Conservation (phyloP, 495 filamentous ascomycete genomes). For the Trichocladium uniseriatum region DNA sequence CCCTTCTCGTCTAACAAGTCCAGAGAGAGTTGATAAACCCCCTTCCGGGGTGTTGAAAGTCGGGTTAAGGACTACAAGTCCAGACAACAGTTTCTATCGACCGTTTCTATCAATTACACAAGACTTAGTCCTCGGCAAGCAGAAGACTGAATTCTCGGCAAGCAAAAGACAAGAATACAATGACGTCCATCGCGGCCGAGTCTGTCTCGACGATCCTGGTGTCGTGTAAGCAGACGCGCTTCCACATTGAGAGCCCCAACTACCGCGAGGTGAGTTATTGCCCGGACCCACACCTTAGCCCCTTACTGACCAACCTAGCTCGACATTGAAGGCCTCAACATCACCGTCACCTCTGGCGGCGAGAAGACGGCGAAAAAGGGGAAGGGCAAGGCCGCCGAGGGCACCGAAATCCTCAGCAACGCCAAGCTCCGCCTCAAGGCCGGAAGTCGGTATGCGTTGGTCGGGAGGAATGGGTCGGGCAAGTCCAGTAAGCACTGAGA, state of each 20-base stretch:
- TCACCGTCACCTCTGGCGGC: slow-evolving; percentile 47
- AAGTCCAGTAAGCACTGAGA: slow-evolving; percentile 56
- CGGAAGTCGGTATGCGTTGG: slow-evolving; percentile 60
- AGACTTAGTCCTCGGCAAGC: too few relatives aligned
- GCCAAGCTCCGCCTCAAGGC: slow-evolving; percentile 60
- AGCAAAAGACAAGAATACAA: slow-evolving; percentile 5
- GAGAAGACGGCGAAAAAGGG: slow-evolving; percentile 17
- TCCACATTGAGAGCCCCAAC: slow-evolving; percentile 44
- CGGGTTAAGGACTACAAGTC: too few relatives aligned
- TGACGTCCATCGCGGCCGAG: slow-evolving; percentile 41
- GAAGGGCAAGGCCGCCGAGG: slow-evolving; percentile 47
- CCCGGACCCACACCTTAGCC: too few relatives aligned
- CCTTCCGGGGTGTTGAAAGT: too few relatives aligned
- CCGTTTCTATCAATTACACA: background rate
- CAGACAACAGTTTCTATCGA: too few relatives aligned
- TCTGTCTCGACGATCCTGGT: slow-evolving; percentile 41
- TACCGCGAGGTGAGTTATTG: slow-evolving; percentile 39
- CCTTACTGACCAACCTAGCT: slow-evolving; percentile 36
- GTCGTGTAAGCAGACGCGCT: slow-evolving; percentile 50
- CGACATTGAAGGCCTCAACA: slow-evolving; percentile 57
- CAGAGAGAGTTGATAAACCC: too few relatives aligned
- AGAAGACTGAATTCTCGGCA: background rate
- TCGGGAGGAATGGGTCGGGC: slow-evolving; percentile 70
- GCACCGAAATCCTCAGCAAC: slow-evolving; percentile 58
- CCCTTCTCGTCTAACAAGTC: too few relatives aligned